Evolutionary conservation across 2,329 filamentous ascomycete genomes (phyloP), one percentile per base, ranked within the genome.

Genomic region (Diaporthe destruens): DNA sequence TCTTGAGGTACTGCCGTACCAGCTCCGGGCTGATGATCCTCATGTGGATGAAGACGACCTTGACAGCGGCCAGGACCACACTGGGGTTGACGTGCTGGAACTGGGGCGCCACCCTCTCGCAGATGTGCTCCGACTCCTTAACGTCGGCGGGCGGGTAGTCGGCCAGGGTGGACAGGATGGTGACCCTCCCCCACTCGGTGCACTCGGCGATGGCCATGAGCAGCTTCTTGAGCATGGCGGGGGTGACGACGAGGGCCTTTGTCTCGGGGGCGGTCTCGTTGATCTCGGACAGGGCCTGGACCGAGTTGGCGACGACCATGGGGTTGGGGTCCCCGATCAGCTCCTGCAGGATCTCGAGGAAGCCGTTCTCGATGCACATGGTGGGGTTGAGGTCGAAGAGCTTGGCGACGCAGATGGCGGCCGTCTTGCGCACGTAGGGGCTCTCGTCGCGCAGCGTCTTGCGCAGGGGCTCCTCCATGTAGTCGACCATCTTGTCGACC

Each of bases 401-500:
- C 84, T 99, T 99, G 69, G 96, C 96, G 56, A 99, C 96, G 81
- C 96, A 98, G 76, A 99, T 96, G 53, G 96, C 96, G 55, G 96
- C 96, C 2, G 96, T 99, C 86, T 99, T 99, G 78, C 96, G 93
- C 74, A 99, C 96, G 82, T 99, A 99, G 0, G 96, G 96, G 63
- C 96, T 98, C 84, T 99, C 96, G 84, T 99, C 96, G 82, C 95
- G 91, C 77, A 99, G 86, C 16, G 96, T 99, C 85, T 99, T 99
- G 78, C 96, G 90, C 75, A 99, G 84, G 18, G 96, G 96, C 80
- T 99, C 96, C 82, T 98, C 96, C 96, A 99, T 98, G 82, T 99
- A 99, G 81, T 99, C 96, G 76, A 98, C 94, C 94, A 99, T 99
- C 84, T 99, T 99, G 78, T 98, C 96, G 71, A 99, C 96, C 71